phyloP scores from a whole-genome alignment of 1,284 basidiomycete species.

The Puccinia novopanici region DNA sequence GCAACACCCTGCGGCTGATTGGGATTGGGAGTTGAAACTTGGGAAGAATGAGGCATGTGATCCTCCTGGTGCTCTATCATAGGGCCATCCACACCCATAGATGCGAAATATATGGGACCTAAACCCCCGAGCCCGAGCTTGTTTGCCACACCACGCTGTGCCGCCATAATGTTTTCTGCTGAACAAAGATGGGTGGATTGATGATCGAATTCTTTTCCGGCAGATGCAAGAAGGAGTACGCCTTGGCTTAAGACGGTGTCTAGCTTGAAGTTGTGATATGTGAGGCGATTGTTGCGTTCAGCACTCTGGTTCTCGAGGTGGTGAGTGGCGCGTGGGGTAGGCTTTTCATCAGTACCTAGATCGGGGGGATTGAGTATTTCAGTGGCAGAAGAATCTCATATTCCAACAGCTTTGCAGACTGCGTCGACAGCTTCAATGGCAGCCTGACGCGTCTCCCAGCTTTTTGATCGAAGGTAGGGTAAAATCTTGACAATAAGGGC shows the following conservation, averaged over 20 bases:
- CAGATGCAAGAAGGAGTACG: conserved; percentile 59
- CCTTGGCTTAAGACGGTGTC: conserved; percentile 58
- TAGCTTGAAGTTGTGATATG: conserved; percentile 58
- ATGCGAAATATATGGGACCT: conserved; percentile 57
- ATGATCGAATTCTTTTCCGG: conserved; percentile 60
- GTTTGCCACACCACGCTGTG: conserved; percentile 59
- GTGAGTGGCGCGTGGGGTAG: conserved; percentile 53
- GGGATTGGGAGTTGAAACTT: conserved; percentile 26
- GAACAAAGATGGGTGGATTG: conserved; percentile 55
- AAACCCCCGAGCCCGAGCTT: conserved; percentile 57
- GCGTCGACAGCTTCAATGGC: conserved; percentile 81
- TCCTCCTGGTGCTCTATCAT: conserved; percentile 56
- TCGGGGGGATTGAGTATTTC: conserved; percentile 30
- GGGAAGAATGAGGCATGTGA: conserved; percentile 22
- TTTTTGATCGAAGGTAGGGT: conserved; percentile 82
- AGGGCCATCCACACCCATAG: conserved; percentile 60
- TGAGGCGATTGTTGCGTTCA: conserved; percentile 49
- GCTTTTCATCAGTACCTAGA: background rate
- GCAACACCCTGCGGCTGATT: conserved; percentile 1
- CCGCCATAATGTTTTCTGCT: conserved; percentile 59
- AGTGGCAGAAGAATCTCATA: conserved; percentile 70
- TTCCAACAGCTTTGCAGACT: conserved; percentile 77
- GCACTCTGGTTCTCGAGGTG: conserved; percentile 56
- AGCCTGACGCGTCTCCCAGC: conserved; percentile 79
- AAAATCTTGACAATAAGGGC: conserved; percentile 79